Conservation (phyloP, 345 rosid species). For the Eucalyptus polybractea region DNA sequence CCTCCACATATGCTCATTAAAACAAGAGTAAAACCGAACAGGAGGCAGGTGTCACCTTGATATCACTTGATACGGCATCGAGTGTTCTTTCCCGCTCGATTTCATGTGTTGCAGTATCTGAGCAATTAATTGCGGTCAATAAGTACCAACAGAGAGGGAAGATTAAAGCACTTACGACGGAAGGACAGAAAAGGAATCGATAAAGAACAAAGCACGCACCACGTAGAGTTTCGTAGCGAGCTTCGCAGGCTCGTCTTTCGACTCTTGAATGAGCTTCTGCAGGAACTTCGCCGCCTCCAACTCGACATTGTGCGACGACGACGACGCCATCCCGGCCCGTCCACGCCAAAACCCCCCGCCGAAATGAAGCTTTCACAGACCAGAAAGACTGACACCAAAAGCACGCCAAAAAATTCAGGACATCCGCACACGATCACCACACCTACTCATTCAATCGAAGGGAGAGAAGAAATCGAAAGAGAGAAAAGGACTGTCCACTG, state of each 20-base stretch:
- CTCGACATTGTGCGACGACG: conserved; percentile 81
- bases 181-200: not conserved
- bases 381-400: not conserved
- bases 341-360: not conserved
- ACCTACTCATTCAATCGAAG: not conserved
- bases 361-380: not conserved
- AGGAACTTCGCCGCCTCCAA: conserved; percentile 97
- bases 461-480: not conserved
- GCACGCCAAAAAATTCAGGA: not conserved
- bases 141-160: not conserved
- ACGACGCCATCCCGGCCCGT: conserved; percentile 13
- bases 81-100: conserved; percentile 93
- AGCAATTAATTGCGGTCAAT: not conserved
- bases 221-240: conserved; percentile 92
- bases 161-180: not conserved
- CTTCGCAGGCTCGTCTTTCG: conserved; percentile 90
- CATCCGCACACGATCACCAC: not conserved
- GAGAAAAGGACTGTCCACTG: not conserved
- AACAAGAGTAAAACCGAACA: not conserved
- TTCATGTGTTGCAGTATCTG: conserved; percentile 98
- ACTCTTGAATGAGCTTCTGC: conserved; percentile 95
- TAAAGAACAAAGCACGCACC: conserved; percentile 20
- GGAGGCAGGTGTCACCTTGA: conserved; percentile 47
- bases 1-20: not conserved
- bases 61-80: conserved; percentile 99